Conservation (phyloP, 495 filamentous ascomycete species). For the Daldinia caldariorum region DNA sequence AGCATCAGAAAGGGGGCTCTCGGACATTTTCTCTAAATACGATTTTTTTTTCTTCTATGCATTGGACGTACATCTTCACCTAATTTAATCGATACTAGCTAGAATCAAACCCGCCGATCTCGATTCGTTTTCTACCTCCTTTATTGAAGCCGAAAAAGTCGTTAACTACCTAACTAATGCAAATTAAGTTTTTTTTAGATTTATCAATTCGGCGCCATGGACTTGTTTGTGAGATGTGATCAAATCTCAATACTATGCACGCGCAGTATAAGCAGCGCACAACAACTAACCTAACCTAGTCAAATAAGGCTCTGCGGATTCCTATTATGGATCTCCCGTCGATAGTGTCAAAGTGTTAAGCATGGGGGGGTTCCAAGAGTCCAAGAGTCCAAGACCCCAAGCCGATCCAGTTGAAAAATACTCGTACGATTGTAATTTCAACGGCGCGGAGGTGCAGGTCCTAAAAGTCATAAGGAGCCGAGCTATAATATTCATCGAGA, state of each 20-base stretch:
- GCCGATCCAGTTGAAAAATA: conserved; percentile 5
- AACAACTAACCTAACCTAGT: conserved; percentile 4
- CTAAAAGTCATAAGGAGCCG: conserved; percentile 18
- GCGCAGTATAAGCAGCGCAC: background rate
- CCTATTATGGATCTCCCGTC: conserved; percentile 26
- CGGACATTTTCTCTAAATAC: background rate
- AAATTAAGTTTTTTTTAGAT: background rate
- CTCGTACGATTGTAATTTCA: conserved; percentile 29
- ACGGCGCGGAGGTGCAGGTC: conserved; percentile 25
- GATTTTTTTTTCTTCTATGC: background rate
- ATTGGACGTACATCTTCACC: too few species aligned
- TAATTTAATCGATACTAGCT: too few species aligned
- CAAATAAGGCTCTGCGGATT: conserved; percentile 31
- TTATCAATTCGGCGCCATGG: background rate
- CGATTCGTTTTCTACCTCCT: background rate
- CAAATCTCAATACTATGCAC: conserved; percentile 21
- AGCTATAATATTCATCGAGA: conserved; percentile 12
- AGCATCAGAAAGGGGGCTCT: background rate
- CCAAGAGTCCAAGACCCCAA: background rate
- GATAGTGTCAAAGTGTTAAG: conserved; percentile 16
- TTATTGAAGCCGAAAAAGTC: background rate
- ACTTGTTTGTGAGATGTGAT: conserved; percentile 26
- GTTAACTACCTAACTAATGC: background rate
- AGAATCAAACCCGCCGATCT: background rate
- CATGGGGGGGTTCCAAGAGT: too few species aligned